Evolutionary conservation across 2,329 filamentous ascomycete genomes (phyloP).

Genomic region (Penicillium aurantiogriseum): DNA sequence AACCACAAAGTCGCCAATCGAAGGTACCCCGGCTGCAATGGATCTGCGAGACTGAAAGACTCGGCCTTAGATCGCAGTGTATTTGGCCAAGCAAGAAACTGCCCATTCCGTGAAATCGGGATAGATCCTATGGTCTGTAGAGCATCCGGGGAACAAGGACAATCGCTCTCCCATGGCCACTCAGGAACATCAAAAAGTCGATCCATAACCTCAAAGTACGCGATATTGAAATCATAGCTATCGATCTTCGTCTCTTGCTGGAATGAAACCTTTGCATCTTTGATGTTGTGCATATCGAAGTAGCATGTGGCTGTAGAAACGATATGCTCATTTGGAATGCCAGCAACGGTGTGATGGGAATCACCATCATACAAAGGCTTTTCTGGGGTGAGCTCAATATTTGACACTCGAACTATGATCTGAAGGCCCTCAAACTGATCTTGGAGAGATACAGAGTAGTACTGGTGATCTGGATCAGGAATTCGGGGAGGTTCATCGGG

Average conservation of each 20-base stretch:
- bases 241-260: conserved; percentile 5
- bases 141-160: not conserved
- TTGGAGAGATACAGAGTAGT: conserved; percentile 9
- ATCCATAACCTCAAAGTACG: not conserved
- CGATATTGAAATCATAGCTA: not conserved
- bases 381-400: conserved; percentile 10
- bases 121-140: conserved; percentile 10
- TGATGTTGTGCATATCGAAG: conserved; percentile 11
- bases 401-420: conserved; percentile 5
- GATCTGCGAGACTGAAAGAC: conserved; percentile 13
- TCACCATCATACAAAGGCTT: conserved; percentile 2
- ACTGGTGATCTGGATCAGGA: conserved; percentile 9
- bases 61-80: conserved; percentile 12
- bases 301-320: conserved; percentile 9
- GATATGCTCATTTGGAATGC: conserved; percentile 11
- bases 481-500: not conserved
- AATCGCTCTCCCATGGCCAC: not conserved
- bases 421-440: conserved; percentile 7
- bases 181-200: conserved; percentile 1
- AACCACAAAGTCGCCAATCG: conserved; percentile 17
- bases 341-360: conserved; percentile 1
- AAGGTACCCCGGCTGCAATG: conserved; percentile 11
- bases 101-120: conserved; percentile 8
- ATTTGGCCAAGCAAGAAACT: conserved; percentile 15
- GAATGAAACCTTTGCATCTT: conserved; percentile 6